Evolutionary conservation across 2,329 filamentous ascomycete genomes (phyloP).

Genomic region (Aureobasidium musti): DNA sequence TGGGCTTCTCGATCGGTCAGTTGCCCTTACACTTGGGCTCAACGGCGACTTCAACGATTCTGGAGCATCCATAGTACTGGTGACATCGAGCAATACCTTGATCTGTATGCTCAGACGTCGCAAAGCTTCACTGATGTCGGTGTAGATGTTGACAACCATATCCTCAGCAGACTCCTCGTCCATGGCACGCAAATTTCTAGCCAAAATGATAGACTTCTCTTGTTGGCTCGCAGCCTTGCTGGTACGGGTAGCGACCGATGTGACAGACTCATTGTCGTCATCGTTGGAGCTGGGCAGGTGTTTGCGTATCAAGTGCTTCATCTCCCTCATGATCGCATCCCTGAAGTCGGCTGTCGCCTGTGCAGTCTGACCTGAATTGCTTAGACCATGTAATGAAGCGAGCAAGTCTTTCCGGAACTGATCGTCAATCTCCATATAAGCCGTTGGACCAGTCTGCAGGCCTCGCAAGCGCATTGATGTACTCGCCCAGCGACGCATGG

Average conservation of each 20-base stretch:
- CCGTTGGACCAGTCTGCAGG: slow-evolving; percentile 66
- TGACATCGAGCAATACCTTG: slow-evolving; percentile 92
- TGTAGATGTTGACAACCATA: slow-evolving; percentile 79
- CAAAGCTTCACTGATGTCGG: slow-evolving; percentile 82
- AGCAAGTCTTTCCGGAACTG: slow-evolving; percentile 70
- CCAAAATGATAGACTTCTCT: slow-evolving; percentile 85
- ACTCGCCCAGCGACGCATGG: slow-evolving; percentile 80
- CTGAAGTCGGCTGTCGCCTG: slow-evolving; percentile 82
- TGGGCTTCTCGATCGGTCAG: slow-evolving; percentile 11
- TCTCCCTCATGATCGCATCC: slow-evolving; percentile 79
- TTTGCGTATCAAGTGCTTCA: slow-evolving; percentile 79
- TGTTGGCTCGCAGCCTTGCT: slow-evolving; percentile 72
- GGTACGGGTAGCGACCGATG: slow-evolving; percentile 67
- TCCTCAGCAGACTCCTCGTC: slow-evolving; percentile 83
- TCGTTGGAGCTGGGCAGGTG: slow-evolving; percentile 91
- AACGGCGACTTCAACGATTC: slow-evolving; percentile 48
- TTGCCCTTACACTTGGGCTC: slow-evolving; percentile 40
- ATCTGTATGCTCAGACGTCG: slow-evolving; percentile 84
- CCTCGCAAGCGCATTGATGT: slow-evolving; percentile 73
- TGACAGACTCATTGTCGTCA: slow-evolving; percentile 76
- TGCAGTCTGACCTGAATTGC: slow-evolving; percentile 75
- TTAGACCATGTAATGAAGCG: slow-evolving; percentile 73
- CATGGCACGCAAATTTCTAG: slow-evolving; percentile 81
- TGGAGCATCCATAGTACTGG: slow-evolving; percentile 65
- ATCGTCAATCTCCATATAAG: slow-evolving; percentile 74